Evolutionary conservation across 1,284 basidiomycete genomes (phyloP), one percentile per base, ranked within the genome.

Genomic region (Amylostereum areolatum): DNA sequence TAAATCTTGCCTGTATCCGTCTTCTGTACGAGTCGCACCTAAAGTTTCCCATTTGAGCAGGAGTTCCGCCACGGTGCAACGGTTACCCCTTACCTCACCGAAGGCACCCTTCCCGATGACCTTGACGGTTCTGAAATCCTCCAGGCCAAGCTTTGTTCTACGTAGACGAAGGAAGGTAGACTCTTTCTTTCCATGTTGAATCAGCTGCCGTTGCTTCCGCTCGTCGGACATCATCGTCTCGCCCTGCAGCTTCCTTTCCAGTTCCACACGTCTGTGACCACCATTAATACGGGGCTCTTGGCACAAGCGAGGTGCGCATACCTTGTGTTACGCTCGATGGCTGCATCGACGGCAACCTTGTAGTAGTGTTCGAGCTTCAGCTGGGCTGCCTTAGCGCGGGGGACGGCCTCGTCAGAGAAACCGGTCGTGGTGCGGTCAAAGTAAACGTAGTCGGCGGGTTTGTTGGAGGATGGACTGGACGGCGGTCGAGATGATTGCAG

Each of bases 31-130:
- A 99, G 75, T 47, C 96, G 83, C 34, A 98, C 94, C 88, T 92
- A 57, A 30, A 43, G 31, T 47, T 47, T 4, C 25, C 6, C 24
- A 29, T 45, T 47, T 57, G 46, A 55, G 53, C 42, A 29, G 34
- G 43, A 43, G 43, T 32, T 3, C 18, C 45, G 36, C 18, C 35
- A 34, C 44, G 51, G 45, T n/a, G 45, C 25, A 46, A 30, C 24
- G 24, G 39, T 25, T 39, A 33, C 43, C 30, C 36, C 71, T 28
- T 56, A 89, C 90, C 77, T 98, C 96, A 64, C 96, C 96, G 64
- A 98, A 98, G 11, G 96, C 97, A 59, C 96, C 97, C 72, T 98
- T 97, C 32, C 97, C 97, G 61, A 99, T 99, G 53, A 98, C 95
- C 68, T 99, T 99, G 63, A 99, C 89, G 2, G 97, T 98, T 56